Evolutionary conservation across 2,329 filamentous ascomycete species (phyloP).

Genomic region (Trichoderma koningii): DNA sequence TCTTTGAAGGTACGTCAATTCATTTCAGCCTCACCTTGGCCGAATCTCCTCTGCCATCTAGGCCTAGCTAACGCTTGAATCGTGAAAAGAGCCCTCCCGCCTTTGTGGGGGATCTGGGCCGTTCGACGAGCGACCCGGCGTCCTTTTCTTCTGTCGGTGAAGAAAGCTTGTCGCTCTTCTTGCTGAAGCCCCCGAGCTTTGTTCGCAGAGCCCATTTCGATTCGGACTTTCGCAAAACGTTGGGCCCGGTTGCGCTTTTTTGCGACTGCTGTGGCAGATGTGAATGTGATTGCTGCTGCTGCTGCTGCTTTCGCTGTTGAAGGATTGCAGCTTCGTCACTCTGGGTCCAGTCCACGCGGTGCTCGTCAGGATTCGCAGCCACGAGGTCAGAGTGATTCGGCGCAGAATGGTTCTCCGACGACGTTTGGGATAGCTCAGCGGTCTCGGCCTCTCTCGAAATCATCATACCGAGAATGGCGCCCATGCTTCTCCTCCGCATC

Average conservation of each 20-base stretch:
- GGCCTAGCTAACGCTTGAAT: constrained; percentile 45
- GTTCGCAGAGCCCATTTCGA: constrained; percentile 54
- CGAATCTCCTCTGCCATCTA: too few relatives aligned
- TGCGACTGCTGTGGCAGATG: not conserved
- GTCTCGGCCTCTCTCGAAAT: constrained; percentile 4
- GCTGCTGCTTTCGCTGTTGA: constrained; percentile 25
- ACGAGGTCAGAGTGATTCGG: constrained; percentile 34
- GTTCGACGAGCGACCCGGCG: constrained; percentile 25
- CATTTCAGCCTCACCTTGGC: not conserved
- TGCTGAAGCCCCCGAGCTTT: constrained; percentile 43
- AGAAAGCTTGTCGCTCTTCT: constrained; percentile 32
- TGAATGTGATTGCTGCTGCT: not conserved
- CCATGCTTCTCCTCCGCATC: constrained; percentile 44
- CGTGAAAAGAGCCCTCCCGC: constrained; percentile 46
- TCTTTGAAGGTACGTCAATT: constrained; percentile 16
- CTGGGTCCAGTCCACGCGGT: constrained; percentile 61
- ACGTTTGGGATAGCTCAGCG: not conserved
- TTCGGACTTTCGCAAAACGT: constrained; percentile 48
- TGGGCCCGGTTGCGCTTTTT: constrained; percentile 28
- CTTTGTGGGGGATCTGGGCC: constrained; percentile 39
- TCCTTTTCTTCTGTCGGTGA: constrained; percentile 30
- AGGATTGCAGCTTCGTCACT: constrained; percentile 48
- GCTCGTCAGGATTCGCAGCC: constrained; percentile 36
- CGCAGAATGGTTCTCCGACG: constrained; percentile 7
- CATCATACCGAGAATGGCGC: constrained; percentile 37